A percentile compares a stretch with the other conserved stretches of the same genome.
phyloP scores from a whole-genome alignment of 805 yeast genomes.

The Barnettozyma sucrosica region DNA sequence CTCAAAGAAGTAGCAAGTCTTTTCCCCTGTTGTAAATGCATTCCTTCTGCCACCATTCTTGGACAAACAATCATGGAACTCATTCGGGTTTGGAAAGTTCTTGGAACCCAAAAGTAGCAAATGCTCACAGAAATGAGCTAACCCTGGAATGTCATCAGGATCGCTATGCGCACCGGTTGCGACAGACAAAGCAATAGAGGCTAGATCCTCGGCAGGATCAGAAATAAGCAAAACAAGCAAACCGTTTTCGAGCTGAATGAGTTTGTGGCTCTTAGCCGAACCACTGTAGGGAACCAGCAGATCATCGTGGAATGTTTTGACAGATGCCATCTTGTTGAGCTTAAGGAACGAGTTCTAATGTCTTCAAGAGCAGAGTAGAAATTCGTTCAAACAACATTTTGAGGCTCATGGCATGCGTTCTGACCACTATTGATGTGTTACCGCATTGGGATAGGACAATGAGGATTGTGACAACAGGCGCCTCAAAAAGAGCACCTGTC shows the following conservation, averaged over 20 bases:
- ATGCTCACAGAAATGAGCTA: constrained; percentile 91
- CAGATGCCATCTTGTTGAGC: constrained; percentile 4
- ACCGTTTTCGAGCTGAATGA: constrained; percentile 60
- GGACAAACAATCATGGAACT: constrained; percentile 38
- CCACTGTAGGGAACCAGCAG: constrained; percentile 32
- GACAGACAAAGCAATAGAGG: constrained; percentile 69
- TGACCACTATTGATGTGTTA: neutral
- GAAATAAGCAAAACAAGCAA: constrained; percentile 63
- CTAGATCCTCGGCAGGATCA: constrained; percentile 60
- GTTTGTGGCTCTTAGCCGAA: constrained; percentile 36
- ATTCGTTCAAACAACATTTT: neutral
- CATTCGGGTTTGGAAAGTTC: constrained; percentile 42
- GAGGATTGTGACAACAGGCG: neutral
- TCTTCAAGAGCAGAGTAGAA: neutral
- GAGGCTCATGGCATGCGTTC: neutral
- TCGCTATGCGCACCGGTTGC: constrained; percentile 80
- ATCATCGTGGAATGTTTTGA: constrained; percentile 17
- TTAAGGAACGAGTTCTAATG: too few species aligned
- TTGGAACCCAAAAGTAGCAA: constrained; percentile 54
- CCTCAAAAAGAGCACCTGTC: neutral
- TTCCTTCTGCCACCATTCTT: constrained; percentile 53
- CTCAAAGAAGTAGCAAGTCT: constrained; percentile 59
- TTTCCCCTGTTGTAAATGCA: constrained; percentile 67
- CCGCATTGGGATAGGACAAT: constrained; percentile 14
- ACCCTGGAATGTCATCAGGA: constrained; percentile 62